Evolutionary conservation across 495 filamentous ascomycete species (phyloP).

Genomic region (Lophium mytilinum): DNA sequence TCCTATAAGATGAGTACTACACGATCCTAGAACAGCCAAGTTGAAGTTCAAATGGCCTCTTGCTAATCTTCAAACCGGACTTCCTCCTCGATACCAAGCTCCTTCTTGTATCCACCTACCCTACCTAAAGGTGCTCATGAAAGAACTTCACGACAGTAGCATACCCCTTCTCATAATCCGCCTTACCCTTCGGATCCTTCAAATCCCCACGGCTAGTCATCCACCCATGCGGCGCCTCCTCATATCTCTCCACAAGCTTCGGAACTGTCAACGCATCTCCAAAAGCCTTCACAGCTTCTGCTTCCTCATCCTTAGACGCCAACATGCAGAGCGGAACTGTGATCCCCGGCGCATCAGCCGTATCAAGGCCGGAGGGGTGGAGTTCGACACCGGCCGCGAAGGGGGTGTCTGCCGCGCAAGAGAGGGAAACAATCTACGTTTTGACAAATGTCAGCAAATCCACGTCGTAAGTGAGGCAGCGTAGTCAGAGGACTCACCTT

Average conservation of each 20-base stretch:
- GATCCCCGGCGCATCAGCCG: conserved; percentile 46
- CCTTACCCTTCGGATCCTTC: conserved; percentile 53
- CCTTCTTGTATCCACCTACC: too few relatives aligned
- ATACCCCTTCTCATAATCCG: conserved; percentile 74
- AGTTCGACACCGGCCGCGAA: conserved; percentile 62
- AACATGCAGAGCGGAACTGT: conserved; percentile 36
- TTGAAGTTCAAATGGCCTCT: too few relatives aligned
- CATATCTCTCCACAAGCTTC: conserved; percentile 70
- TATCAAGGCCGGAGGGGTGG: conserved; percentile 84
- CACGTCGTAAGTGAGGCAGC: neutral
- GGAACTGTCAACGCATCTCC: conserved; percentile 53
- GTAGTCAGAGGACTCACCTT: neutral
- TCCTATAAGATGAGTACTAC: too few relatives aligned
- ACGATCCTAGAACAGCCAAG: too few relatives aligned
- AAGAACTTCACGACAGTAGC: conserved; percentile 65
- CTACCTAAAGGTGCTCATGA: conserved; percentile 53
- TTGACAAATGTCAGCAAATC: neutral
- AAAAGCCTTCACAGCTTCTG: conserved; percentile 62
- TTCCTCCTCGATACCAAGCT: too few relatives aligned
- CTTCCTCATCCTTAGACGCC: conserved; percentile 39
- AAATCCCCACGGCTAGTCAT: conserved; percentile 61
- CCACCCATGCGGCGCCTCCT: conserved; percentile 48
- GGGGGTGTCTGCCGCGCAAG: conserved; percentile 45
- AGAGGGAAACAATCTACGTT: conserved; percentile 47
- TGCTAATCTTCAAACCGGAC: too few relatives aligned